These are phyloP conservation scores for Fusarium neocosmosporiellum DNA, from an alignment of 2,329 filamentous ascomycete genomes.

Conservation along the genomic window DNA sequence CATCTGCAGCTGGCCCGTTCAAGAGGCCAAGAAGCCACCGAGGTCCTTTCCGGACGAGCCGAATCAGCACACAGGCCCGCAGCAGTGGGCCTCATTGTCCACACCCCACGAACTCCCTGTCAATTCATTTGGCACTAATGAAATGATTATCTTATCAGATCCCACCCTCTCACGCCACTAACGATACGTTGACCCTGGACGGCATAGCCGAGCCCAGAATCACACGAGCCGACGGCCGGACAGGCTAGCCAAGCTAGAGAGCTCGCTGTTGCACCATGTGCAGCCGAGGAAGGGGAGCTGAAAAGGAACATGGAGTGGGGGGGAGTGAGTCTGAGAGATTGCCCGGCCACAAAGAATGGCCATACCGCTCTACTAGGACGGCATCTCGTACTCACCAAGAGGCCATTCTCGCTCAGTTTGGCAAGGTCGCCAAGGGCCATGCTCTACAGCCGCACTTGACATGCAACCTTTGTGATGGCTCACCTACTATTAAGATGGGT, in stretches of 20 bases:
- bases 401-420: background rate
- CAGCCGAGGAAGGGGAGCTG: conserved; percentile 2
- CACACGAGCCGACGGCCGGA: conserved; percentile 8
- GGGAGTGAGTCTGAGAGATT: background rate
- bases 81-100: background rate
- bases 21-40: background rate
- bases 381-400: background rate
- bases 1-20: background rate
- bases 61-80: background rate
- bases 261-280: background rate
- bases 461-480: background rate
- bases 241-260: background rate
- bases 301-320: background rate
- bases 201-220: background rate
- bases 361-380: background rate
- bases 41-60: background rate
- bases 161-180: conserved; percentile 6
- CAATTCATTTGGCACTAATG: background rate
- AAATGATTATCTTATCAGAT: conserved; percentile 8
- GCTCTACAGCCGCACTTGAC: background rate
- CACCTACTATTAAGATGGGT: background rate
- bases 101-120: background rate
- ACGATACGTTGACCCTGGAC: background rate
- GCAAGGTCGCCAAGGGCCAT: conserved; percentile 1
- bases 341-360: background rate